Evolutionary conservation across 176 grass and related monocot species (phyloP), one percentile per base, ranked within the genome.

Genomic region (Juncus inflexus): DNA sequence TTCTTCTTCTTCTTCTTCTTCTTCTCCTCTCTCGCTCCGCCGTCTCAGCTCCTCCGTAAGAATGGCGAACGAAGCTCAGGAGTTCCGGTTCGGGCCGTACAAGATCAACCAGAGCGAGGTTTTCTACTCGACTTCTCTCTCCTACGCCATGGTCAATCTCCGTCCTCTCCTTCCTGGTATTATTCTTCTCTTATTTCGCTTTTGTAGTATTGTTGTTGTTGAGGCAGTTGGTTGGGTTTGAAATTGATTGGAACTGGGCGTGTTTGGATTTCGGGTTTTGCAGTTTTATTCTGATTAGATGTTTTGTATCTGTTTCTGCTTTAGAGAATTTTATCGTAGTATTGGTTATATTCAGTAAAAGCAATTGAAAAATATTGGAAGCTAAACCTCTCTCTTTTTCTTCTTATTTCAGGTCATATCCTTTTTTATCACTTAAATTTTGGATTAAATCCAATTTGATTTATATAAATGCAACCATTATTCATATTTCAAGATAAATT

Each of bases 141-240:
- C 86, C 80, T 95, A 77, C 75, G 90, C 81, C 72, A 90, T 90
- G 84, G 87, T 96, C 69, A 95, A 95, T 70, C 86, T 95, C 67
- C 80, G 83, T 2, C 90, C 90, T 3, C 76, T 95, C 39, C 65
- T 90, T 36, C 86, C 86, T 35, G 86, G 90, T 95, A 86, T 7
- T 5, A 39, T 5, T 67, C 14, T 35, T 55, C 8, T 12, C 19
- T 28, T 12, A 53, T 15, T 9, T 49, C 59, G 51, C 37, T 58
- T 37, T 28, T 28, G 19, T 28, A 1, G 47, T 4, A 40, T 15
- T 42, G 42, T 77, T 2, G 12, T 45, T 78, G n/a, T 47, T 2
- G 15, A n/a, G n/a, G n/a, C n/a, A n/a, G n/a, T 40, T 42, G 7
- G 36, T 15, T 54, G 5, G 15, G 3, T 64, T 60, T 63, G 6